Evolutionary conservation across 176 grass and related monocot species (phyloP).

Genomic region (Oryza longistaminata): DNA sequence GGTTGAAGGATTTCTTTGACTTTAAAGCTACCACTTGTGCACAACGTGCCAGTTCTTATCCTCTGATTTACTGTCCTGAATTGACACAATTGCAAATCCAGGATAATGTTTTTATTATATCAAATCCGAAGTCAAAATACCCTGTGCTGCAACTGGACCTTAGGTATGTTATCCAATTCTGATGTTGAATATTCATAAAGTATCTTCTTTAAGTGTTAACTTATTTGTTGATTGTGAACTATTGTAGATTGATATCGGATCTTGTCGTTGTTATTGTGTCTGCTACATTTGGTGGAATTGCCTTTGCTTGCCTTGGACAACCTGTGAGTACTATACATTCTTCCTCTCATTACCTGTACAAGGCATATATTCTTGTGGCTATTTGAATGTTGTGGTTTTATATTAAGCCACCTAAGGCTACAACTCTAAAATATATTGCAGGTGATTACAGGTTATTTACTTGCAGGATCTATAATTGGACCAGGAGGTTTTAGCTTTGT

Average conservation of each 20-base stretch:
- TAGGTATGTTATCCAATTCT: conserved; percentile 47
- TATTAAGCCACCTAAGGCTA: conserved; percentile 42
- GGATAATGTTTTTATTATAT: conserved; percentile 99
- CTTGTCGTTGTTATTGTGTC: conserved; percentile 98
- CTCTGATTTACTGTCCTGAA: conserved; percentile 25
- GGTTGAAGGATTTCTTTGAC: neutral
- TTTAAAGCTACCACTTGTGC: conserved; percentile 30
- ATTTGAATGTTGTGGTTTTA: conserved; percentile 10
- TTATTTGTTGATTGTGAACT: conserved; percentile 40
- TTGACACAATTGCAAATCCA: conserved; percentile 40
- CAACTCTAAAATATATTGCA: conserved; percentile 49
- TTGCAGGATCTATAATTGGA: conserved; percentile 97
- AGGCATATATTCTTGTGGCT: conserved; percentile 14
- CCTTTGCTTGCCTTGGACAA: conserved; percentile 98
- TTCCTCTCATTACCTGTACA: conserved; percentile 2
- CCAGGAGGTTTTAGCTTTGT: conserved; percentile 98
- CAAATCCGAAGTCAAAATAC: conserved; percentile 99
- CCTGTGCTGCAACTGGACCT: conserved; percentile 95
- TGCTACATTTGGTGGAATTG: conserved; percentile 90
- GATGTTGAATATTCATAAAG: conserved; percentile 16
- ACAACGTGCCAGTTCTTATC: neutral
- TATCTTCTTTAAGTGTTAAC: conserved; percentile 24
- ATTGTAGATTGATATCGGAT: conserved; percentile 95
- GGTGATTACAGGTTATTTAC: conserved; percentile 98
- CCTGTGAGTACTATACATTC: conserved; percentile 60